Evolutionary conservation across 1,284 basidiomycete species (phyloP).

Genomic region (Irpex rosettiformis): DNA sequence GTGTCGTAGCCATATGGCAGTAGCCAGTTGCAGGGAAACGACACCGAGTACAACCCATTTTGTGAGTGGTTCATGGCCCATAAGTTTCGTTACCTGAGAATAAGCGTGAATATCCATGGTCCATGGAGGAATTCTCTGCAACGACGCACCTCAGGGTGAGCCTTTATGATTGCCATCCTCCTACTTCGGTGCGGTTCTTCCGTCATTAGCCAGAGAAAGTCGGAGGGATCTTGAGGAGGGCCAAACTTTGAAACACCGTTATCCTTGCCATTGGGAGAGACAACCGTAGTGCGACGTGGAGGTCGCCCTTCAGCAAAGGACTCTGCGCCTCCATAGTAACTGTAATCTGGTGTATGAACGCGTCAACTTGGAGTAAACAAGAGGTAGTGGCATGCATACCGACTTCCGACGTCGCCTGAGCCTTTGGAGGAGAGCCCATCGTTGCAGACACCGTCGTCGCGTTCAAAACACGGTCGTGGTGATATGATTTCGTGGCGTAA

Average conservation of each 20-base stretch:
- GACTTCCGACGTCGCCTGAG: background rate
- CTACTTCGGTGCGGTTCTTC: slow-evolving; percentile 95
- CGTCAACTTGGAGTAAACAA: background rate
- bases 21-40: slow-evolving; percentile 70
- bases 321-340: slow-evolving; percentile 78
- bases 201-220: slow-evolving; percentile 95
- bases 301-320: slow-evolving; percentile 58
- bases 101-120: slow-evolving; percentile 6
- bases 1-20: slow-evolving; percentile 66
- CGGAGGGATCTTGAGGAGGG: slow-evolving; percentile 67
- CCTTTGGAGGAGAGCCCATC: background rate
- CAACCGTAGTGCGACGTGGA: slow-evolving; percentile 55
- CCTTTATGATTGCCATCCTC: slow-evolving; percentile 87
- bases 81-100: slow-evolving; percentile 81
- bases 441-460: background rate
- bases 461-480: background rate
- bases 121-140: slow-evolving; percentile 1
- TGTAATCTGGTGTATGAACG: slow-evolving; percentile 49
- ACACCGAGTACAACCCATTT: slow-evolving; percentile 85
- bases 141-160: slow-evolving; percentile 80
- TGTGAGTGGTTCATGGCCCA: slow-evolving; percentile 92
- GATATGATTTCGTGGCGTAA: background rate
- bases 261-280: slow-evolving; percentile 35
- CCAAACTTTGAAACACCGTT: slow-evolving; percentile 40
- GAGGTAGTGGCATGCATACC: background rate